Conservation (phyloP, 139 green algal genomes). For the Pycnococcus provasolii region DNA sequence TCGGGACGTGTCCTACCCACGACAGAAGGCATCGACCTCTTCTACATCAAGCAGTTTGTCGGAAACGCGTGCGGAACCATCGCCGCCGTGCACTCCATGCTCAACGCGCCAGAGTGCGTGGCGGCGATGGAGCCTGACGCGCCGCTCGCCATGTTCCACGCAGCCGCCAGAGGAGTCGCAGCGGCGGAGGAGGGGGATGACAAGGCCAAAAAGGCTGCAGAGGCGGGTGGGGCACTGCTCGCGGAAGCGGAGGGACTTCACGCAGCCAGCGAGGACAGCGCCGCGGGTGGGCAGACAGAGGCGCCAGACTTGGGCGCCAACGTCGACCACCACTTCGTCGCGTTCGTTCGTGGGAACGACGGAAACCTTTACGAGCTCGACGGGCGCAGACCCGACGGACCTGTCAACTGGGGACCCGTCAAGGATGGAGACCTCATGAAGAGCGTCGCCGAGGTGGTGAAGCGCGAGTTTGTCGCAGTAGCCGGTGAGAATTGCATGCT, state of each 20-base stretch:
- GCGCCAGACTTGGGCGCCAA: slow-evolving; percentile 52
- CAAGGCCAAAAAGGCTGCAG: no score
- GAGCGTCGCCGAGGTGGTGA: no score
- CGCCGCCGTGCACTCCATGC: slow-evolving; percentile 56
- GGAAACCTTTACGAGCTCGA: slow-evolving; percentile 74
- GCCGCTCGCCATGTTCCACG: not conserved
- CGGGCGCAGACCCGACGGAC: slow-evolving; percentile 40
- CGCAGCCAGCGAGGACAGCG: slow-evolving; percentile 40
- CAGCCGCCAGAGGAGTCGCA: not conserved
- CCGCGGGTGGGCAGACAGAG: slow-evolving; percentile 49
- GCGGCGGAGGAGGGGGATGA: not conserved
- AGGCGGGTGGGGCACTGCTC: no score
- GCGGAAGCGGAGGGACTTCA: no score
- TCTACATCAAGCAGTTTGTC: slow-evolving; percentile 84
- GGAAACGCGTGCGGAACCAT: slow-evolving; percentile 92
- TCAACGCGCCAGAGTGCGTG: slow-evolving; percentile 28
- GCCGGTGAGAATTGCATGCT: no score
- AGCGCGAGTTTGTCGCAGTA: no score
- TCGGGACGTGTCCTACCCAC: no score
- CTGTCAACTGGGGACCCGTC: no score
- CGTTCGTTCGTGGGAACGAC: slow-evolving; percentile 50
- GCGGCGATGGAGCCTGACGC: slow-evolving; percentile 37
- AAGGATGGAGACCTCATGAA: no score
- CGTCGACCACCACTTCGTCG: slow-evolving; percentile 80
- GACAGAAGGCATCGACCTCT: slow-evolving; percentile 32